phyloP scores from a whole-genome alignment of 306 rosid species.

The Gastrolobium villosum region DNA sequence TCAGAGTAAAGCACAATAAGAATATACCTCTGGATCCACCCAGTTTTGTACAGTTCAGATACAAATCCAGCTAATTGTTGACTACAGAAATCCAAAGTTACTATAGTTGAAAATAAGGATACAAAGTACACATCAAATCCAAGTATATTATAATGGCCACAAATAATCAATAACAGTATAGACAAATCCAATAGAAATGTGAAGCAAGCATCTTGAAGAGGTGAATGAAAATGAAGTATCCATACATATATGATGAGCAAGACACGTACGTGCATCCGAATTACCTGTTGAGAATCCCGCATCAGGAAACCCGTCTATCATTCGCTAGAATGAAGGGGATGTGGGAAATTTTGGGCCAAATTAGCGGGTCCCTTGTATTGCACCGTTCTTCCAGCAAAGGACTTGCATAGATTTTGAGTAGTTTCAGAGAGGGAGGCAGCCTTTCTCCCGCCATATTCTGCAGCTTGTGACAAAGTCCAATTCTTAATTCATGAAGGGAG shows the following conservation, averaged over 20 bases:
- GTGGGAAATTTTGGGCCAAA: constrained; percentile 39
- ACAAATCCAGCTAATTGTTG: too few relatives aligned
- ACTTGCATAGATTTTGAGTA: not conserved
- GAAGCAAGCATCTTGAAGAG: not conserved
- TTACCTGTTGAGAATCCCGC: not conserved
- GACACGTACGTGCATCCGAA: not conserved
- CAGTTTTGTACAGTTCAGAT: too few relatives aligned
- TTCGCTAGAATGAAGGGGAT: not conserved
- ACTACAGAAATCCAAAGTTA: too few relatives aligned
- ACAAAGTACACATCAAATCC: too few relatives aligned
- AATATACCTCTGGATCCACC: too few relatives aligned
- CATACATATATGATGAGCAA: not conserved
- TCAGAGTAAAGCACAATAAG: too few relatives aligned
- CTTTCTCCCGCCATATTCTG: constrained; percentile 9
- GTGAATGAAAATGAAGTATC: not conserved
- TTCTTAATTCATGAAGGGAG: not conserved
- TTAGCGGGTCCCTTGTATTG: not conserved
- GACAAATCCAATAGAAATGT: not conserved
- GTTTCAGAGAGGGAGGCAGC: constrained; percentile 18
- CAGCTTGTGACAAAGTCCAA: fast-evolving
- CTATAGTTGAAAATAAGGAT: too few relatives aligned
- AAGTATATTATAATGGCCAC: too few relatives aligned
- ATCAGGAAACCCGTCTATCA: not conserved
- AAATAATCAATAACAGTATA: too few relatives aligned
- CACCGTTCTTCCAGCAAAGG: not conserved